A percentile compares a stretch with the other conserved stretches of the same genome.
These are phyloP conservation scores for Aureobasidium pullulans DNA, from an alignment of 2,329 filamentous ascomycete genomes.

Conservation along the genomic window DNA sequence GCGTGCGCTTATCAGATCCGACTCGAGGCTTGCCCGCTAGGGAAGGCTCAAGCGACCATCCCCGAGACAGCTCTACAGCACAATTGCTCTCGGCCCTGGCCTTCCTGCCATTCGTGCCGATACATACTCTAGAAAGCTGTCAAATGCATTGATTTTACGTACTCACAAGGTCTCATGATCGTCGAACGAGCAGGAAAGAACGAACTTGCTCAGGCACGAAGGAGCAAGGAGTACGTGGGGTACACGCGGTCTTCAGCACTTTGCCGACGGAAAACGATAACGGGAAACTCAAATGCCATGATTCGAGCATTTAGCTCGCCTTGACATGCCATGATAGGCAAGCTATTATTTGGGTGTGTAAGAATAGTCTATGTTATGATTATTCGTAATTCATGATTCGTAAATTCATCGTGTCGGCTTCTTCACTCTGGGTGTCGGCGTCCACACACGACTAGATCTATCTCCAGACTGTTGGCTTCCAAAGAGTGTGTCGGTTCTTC, in stretches of 20 bases:
- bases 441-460: conserved; percentile 18
- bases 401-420: not conserved
- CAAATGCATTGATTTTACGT: not conserved
- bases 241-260: not conserved
- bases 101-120: no score
- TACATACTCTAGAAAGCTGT: not conserved
- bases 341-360: not conserved
- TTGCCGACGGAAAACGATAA: conserved; percentile 1
- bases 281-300: not conserved
- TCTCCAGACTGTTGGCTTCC: conserved; percentile 18
- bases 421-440: conserved; percentile 16
- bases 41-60: not conserved
- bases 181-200: not conserved
- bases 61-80: no score
- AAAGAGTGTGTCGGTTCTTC: conserved; percentile 26
- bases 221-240: not conserved
- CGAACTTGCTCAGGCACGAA: not conserved
- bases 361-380: not conserved
- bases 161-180: not conserved
- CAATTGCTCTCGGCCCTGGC: no score
- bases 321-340: not conserved
- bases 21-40: not conserved
- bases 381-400: conserved; percentile 2
- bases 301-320: not conserved
- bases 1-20: conserved; percentile 11